phyloP scores from a whole-genome alignment of 2,329 filamentous ascomycete genomes.

The Aureobasidium sp. region DNA sequence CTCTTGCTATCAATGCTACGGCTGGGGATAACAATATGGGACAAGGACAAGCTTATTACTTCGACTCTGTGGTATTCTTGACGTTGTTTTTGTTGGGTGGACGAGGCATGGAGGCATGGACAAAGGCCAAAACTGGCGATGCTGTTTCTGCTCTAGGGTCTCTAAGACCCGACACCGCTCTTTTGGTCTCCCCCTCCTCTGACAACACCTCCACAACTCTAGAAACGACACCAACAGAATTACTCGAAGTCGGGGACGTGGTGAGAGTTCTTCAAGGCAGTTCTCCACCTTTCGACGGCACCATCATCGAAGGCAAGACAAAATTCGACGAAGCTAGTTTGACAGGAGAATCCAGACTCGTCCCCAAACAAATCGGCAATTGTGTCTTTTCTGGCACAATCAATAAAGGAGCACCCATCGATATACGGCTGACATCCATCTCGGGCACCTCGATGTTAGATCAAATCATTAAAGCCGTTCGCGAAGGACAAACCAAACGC shows the following conservation, averaged over 20 bases:
- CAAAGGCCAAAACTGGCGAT: constrained; percentile 82
- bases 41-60: constrained; percentile 47
- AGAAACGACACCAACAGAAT: constrained; percentile 45
- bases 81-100: constrained; percentile 75
- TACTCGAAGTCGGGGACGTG: constrained; percentile 46
- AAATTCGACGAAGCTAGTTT: constrained; percentile 84
- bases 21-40: constrained; percentile 13
- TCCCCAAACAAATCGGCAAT: constrained; percentile 56
- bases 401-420: constrained; percentile 59
- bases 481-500: constrained; percentile 67
- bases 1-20: constrained; percentile 54
- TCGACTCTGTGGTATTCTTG: constrained; percentile 87
- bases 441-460: constrained; percentile 69
- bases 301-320: constrained; percentile 48
- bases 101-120: constrained; percentile 77
- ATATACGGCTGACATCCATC: constrained; percentile 55
- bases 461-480: constrained; percentile 67
- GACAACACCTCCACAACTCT: constrained; percentile 5
- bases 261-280: constrained; percentile 70
- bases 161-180: constrained; percentile 67
- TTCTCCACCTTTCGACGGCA: constrained; percentile 78
- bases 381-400: constrained; percentile 64
- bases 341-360: constrained; percentile 65
- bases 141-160: constrained; percentile 73
- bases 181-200: constrained; percentile 44